phyloP scores from a whole-genome alignment of 2,329 filamentous ascomycete genomes.

The Cladosporium oxysporum region DNA sequence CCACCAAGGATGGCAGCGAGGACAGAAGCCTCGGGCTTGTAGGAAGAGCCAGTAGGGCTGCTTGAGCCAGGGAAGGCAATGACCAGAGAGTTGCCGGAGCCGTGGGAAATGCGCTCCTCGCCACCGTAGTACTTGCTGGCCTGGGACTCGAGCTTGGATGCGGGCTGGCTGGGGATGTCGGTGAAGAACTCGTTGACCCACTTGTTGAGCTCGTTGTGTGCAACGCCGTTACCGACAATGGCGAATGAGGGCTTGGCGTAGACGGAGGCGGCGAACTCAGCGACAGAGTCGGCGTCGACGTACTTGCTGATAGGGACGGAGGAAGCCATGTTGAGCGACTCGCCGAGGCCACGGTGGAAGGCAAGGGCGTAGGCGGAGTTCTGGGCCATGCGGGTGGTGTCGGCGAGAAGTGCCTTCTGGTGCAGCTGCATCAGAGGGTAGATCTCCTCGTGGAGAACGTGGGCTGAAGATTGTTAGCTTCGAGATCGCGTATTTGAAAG shows the following conservation, averaged over 20 bases:
- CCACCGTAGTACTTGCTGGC: conserved; percentile 89
- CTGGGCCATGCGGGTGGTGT: conserved; percentile 69
- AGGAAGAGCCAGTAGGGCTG: conserved; percentile 67
- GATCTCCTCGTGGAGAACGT: conserved; percentile 90
- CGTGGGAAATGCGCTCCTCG: conserved; percentile 83
- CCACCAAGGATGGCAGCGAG: conserved; percentile 88
- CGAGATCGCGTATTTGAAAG: not conserved
- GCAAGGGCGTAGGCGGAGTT: conserved; percentile 84
- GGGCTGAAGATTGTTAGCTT: conserved; percentile 55
- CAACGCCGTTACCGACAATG: conserved; percentile 84
- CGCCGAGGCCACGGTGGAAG: conserved; percentile 91
- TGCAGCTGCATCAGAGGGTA: conserved; percentile 73
- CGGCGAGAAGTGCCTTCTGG: conserved; percentile 69
- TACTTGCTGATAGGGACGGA: conserved; percentile 76
- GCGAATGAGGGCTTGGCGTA: conserved; percentile 91
- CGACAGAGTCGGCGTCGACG: conserved; percentile 72
- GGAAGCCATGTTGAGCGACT: conserved; percentile 71
- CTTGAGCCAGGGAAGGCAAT: conserved; percentile 92
- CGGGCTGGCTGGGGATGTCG: conserved; percentile 57
- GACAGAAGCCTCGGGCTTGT: conserved; percentile 88
- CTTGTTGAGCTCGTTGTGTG: conserved; percentile 73
- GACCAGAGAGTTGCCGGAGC: conserved; percentile 77
- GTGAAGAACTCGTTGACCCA: conserved; percentile 95
- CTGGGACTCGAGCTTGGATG: conserved; percentile 58
- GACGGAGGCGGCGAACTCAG: conserved; percentile 72